Conservation (phyloP, 345 rosid genomes). For the Arabidopsis suecica region DNA sequence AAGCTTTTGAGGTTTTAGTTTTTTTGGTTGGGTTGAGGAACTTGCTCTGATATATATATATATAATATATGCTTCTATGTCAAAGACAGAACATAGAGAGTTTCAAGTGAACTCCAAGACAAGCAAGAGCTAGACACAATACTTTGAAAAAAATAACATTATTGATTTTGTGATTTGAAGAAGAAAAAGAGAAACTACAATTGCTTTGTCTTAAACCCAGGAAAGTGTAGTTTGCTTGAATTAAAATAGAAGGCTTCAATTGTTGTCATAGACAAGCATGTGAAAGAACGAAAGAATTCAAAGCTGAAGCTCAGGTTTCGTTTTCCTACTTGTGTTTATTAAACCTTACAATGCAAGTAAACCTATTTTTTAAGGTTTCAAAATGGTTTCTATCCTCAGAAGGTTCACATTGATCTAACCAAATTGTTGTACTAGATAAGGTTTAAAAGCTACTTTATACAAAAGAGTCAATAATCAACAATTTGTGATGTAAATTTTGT, state of each 20-base stretch:
- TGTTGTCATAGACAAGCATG: slow-evolving; percentile 32
- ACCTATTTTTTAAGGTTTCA: neutral
- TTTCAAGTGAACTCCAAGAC: slow-evolving; percentile 36
- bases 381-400: slow-evolving; percentile 1
- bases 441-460: slow-evolving; percentile 4
- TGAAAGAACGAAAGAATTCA: neutral
- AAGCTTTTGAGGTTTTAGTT: slow-evolving; percentile 6
- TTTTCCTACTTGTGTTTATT: slow-evolving; percentile 30
- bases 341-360: slow-evolving; percentile 39
- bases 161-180: slow-evolving; percentile 24
- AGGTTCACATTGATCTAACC: neutral
- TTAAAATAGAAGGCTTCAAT: slow-evolving; percentile 42
- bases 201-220: slow-evolving; percentile 42
- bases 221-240: slow-evolving; percentile 43
- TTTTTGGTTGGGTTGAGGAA: slow-evolving; percentile 14
- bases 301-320: slow-evolving; percentile 33
- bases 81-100: slow-evolving; percentile 21
- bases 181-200: slow-evolving; percentile 24
- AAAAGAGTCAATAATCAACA: neutral
- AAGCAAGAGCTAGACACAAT: slow-evolving; percentile 25
- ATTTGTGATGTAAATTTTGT: neutral
- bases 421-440: neutral
- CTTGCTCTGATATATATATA: slow-evolving; percentile 18
- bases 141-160: neutral
- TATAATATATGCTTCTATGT: slow-evolving; percentile 3